A percentile compares a stretch with the other conserved stretches of the same genome.
Evolutionary conservation across 345 rosid species (phyloP).

Genomic region (Gossypium anomalum): DNA sequence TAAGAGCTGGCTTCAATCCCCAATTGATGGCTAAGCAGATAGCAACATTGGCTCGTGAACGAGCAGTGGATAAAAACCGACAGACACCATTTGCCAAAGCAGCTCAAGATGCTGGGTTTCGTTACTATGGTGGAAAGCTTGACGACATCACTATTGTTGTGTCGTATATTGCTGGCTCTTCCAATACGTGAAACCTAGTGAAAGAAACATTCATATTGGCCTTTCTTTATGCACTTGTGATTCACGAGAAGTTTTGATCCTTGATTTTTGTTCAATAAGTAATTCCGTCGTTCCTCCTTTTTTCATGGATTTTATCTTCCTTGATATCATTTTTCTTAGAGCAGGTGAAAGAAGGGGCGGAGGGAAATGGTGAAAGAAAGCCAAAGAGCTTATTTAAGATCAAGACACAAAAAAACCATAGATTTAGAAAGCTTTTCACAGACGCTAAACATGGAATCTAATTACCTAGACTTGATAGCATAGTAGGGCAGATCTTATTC

Average conservation of each 20-base stretch:
- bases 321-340: neutral
- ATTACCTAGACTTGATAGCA: neutral
- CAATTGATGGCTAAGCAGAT: conserved; percentile 75
- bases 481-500: neutral
- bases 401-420: neutral
- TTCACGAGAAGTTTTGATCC: conserved; percentile 3
- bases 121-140: conserved; percentile 91
- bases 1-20: conserved; percentile 67
- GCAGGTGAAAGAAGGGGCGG: neutral
- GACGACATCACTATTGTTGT: conserved; percentile 93
- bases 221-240: neutral
- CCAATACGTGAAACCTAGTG: neutral
- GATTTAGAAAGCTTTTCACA: neutral
- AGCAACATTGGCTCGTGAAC: conserved; percentile 76
- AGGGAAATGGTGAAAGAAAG: neutral
- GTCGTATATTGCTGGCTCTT: conserved; percentile 47
- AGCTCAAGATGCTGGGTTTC: conserved; percentile 91
- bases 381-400: neutral
- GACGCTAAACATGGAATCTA: neutral
- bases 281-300: neutral
- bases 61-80: conserved; percentile 64
- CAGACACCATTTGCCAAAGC: conserved; percentile 88
- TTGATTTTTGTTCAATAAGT: conserved; percentile 17
- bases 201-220: neutral
- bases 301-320: neutral